Conservation (phyloP, 1,284 basidiomycete genomes). For the Rhodotorula mucilaginosa region DNA sequence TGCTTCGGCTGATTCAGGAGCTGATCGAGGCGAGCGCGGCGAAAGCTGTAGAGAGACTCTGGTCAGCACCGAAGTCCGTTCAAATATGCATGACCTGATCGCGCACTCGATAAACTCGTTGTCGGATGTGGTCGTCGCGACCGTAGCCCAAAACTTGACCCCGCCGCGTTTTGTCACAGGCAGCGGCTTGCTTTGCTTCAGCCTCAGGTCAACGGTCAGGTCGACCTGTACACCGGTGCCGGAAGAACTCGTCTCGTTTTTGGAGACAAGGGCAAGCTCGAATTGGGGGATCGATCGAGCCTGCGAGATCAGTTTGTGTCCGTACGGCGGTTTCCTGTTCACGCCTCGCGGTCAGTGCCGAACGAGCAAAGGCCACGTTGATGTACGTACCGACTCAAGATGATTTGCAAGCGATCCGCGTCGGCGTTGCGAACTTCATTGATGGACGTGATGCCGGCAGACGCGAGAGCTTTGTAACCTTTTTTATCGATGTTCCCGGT, state of each 20-base stretch:
- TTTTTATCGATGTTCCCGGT: too few species aligned
- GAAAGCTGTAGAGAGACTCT: slow-evolving; percentile 21
- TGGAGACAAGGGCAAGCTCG: slow-evolving; percentile 11
- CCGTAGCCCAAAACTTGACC: slow-evolving; percentile 23
- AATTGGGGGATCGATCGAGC: slow-evolving; percentile 39
- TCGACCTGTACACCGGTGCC: slow-evolving; percentile 32
- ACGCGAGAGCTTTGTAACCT: slow-evolving; percentile 27
- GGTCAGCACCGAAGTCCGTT: too few species aligned
- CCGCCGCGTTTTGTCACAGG: slow-evolving; percentile 16
- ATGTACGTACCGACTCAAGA: slow-evolving; percentile 24
- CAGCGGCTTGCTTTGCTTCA: slow-evolving; percentile 33
- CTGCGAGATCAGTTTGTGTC: slow-evolving; percentile 23
- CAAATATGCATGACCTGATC: too few species aligned
- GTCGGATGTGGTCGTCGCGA: slow-evolving; percentile 33
- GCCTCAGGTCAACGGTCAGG: slow-evolving; percentile 14
- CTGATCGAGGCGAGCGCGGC: slow-evolving; percentile 29
- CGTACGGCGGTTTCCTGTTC: slow-evolving; percentile 36
- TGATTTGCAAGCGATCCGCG: slow-evolving; percentile 27
- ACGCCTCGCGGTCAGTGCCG: neutral
- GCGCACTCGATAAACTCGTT: slow-evolving; percentile 27
- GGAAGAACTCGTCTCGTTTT: slow-evolving; percentile 10
- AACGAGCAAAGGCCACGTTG: neutral
- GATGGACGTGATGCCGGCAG: slow-evolving; percentile 28
- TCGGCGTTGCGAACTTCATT: slow-evolving; percentile 25
- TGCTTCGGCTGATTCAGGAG: slow-evolving; percentile 29